These are phyloP conservation scores for Trichoderma hamatum DNA, from an alignment of 2,329 filamentous ascomycete species.

Conservation along the genomic window DNA sequence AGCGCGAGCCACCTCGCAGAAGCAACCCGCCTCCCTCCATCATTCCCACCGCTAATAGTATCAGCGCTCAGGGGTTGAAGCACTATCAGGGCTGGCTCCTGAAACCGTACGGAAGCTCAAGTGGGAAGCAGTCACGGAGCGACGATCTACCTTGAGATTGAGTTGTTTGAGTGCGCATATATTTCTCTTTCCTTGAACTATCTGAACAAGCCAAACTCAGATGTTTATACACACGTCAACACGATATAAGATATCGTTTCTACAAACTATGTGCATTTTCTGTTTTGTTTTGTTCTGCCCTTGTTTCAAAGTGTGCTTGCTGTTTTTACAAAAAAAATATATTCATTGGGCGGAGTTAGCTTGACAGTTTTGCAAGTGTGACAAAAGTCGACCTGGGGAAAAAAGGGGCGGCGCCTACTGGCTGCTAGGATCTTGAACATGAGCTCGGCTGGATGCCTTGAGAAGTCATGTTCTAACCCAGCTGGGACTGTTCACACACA, in stretches of 20 bases:
- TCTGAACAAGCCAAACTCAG: not conserved
- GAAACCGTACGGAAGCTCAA: conserved; percentile 42
- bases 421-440: not conserved
- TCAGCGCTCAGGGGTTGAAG: conserved; percentile 38
- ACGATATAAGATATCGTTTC: not conserved
- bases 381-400: conserved; percentile 1
- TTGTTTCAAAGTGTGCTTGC: not conserved
- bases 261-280: not conserved
- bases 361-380: conserved; percentile 21
- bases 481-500: not conserved
- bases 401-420: not conserved
- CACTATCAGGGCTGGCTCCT: conserved; percentile 45
- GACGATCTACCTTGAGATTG: conserved; percentile 40
- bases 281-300: not conserved
- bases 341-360: conserved; percentile 4
- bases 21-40: conserved; percentile 39
- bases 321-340: not conserved
- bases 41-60: conserved; percentile 39
- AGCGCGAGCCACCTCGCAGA: conserved; percentile 41
- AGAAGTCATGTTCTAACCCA: not conserved
- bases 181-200: not conserved
- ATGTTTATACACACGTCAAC: not conserved
- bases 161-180: not conserved
- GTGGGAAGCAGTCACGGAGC: conserved; percentile 38
- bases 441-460: not conserved